phyloP scores from a whole-genome alignment of 768 basidiomycete species.

The Rhizopogon roseolus region DNA sequence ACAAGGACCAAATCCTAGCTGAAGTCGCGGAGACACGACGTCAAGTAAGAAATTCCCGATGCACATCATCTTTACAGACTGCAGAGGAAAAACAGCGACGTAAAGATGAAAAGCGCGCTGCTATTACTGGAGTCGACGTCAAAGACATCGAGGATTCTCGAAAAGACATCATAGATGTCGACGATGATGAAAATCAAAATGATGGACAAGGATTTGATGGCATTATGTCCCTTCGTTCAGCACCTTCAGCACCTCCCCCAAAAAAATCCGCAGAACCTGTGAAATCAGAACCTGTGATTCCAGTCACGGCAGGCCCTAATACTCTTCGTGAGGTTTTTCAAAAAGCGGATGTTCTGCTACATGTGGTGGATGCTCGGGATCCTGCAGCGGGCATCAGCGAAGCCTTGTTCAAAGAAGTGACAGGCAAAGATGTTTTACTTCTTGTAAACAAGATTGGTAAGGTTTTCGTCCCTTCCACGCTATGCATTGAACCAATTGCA shows the following conservation, averaged over 20 bases:
- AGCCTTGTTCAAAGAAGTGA: constrained; percentile 36
- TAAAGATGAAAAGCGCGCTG: constrained; percentile 60
- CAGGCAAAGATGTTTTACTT: constrained; percentile 50
- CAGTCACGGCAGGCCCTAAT: constrained; percentile 21
- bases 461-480: constrained; percentile 21
- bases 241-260: neutral
- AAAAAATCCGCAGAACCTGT: neutral
- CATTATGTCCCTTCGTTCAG: constrained; percentile 16
- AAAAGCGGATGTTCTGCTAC: constrained; percentile 70
- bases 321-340: constrained; percentile 49
- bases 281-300: constrained; percentile 11
- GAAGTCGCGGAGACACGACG: constrained; percentile 83
- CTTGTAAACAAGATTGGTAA: constrained; percentile 85
- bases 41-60: constrained; percentile 39
- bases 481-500: neutral
- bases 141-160: constrained; percentile 20
- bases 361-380: constrained; percentile 84
- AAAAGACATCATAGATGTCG: constrained; percentile 25
- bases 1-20: constrained; percentile 91
- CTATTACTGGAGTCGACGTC: constrained; percentile 24
- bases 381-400: constrained; percentile 75
- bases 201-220: constrained; percentile 36
- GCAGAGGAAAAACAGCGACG: constrained; percentile 71
- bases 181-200: constrained; percentile 23
- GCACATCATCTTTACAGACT: constrained; percentile 36